phyloP scores from a whole-genome alignment of 2,329 filamentous ascomycete genomes.

The Aspergillus tamarii region DNA sequence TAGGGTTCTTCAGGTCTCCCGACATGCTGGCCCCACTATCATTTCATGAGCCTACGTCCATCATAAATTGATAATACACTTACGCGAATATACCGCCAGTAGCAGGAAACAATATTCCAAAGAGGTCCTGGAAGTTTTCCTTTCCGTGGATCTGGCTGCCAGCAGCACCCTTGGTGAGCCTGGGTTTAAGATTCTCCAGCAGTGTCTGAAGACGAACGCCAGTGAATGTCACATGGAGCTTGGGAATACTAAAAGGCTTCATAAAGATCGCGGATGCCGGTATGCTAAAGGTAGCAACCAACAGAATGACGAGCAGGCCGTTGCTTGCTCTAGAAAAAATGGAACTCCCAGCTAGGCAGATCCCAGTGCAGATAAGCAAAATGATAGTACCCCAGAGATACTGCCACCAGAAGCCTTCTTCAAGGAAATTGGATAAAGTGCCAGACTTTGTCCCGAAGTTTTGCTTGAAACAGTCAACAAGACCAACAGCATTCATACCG shows the following conservation, averaged over 20 bases:
- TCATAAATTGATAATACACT: constrained; percentile 40
- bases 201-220: constrained; percentile 74
- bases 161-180: constrained; percentile 63
- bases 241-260: constrained; percentile 66
- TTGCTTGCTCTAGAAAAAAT: constrained; percentile 82
- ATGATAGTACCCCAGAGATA: constrained; percentile 77
- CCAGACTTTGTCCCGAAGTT: constrained; percentile 67
- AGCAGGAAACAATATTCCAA: constrained; percentile 82
- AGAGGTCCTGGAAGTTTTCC: constrained; percentile 77
- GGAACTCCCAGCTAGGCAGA: constrained; percentile 78
- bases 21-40: constrained; percentile 81
- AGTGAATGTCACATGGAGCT: constrained; percentile 72
- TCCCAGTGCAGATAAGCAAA: constrained; percentile 69
- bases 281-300: constrained; percentile 77
- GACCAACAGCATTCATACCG: constrained; percentile 82
- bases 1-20: constrained; percentile 79
- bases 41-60: constrained; percentile 55
- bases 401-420: constrained; percentile 73
- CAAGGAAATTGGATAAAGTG: constrained; percentile 62
- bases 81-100: constrained; percentile 64
- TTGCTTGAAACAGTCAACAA: constrained; percentile 79
- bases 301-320: constrained; percentile 70
- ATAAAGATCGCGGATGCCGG: constrained; percentile 74
- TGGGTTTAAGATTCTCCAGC: constrained; percentile 72
- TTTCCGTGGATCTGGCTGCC: constrained; percentile 65